Base-by-base conservation (phyloP, 2,329 filamentous ascomycete species). In the Stagonosporopsis rhizophila region DNA sequence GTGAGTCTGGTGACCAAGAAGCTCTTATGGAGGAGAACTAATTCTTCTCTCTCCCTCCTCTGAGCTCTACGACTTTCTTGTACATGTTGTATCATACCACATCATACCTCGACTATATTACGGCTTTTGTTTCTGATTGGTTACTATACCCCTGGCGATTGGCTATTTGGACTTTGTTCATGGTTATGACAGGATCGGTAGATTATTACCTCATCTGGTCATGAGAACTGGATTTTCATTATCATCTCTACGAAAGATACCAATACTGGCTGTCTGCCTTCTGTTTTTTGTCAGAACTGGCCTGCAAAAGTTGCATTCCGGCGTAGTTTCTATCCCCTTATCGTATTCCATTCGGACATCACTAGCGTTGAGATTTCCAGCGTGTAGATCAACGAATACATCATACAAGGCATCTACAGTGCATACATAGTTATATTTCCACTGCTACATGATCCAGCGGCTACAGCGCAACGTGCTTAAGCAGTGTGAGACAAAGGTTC, bases 1-100 rank as follows among this genome's bases (percentile, higher is more conserved):
- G 94, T 58, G 94, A 97, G 67, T 88, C 89, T 63, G 89, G 89
- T 25, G 89, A 90, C 50, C 92, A 92, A 66, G 71, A 75, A 56
- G 88, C 90, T 41, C 75, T 85, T 64, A 83, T 81, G 64, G 83
- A 85, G 71, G 83, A 85, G 60, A 72, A 71, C 41, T 76, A 66
- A 68, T 63, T 27, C 34, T 32, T 52, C 37, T 44, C 44, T 51
- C 41, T 51, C 42, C 50, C 22, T 23, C 42, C 34, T 47, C 38
- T 17, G 41, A 56, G 58, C 50, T 52, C 49, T 54, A 58, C 52
- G 45, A 56, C 38, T 59, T 59, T 60, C 52, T 48, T 58, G 58
- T 59, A 63, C 56, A 67, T 62, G 51, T 56, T 66, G 38, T 51
- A 52, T 23, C 30, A 41, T 52, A 62, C 32, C 28, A 46, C 62